Conservation (phyloP, 805 yeast species). For the Torulaspora delbrueckii region DNA sequence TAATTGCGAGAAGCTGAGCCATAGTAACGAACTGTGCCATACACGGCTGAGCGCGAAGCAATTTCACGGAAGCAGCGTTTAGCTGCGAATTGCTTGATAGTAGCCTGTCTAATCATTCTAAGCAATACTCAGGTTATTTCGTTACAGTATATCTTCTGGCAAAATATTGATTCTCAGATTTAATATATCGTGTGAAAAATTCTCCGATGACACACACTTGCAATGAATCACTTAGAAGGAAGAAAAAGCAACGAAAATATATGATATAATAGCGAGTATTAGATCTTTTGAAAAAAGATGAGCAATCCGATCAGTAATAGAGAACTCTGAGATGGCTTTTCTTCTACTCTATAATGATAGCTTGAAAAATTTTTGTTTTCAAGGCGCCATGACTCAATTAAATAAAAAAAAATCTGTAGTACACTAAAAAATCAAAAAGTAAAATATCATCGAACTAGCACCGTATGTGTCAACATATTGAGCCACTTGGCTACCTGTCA, state of each 20-base stretch:
- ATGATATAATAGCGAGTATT: no score
- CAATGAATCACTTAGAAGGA: not conserved
- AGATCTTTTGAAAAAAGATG: not conserved
- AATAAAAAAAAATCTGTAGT: not conserved
- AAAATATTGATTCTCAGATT: not conserved
- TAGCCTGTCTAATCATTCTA: slow-evolving; percentile 24
- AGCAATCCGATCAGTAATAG: not conserved
- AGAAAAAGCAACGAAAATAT: not conserved
- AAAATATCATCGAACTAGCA: not conserved
- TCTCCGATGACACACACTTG: not conserved
- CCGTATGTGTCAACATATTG: no score
- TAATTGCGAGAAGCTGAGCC: slow-evolving; percentile 11
- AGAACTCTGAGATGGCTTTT: not conserved
- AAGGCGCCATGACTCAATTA: slow-evolving; percentile 7
- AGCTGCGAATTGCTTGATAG: slow-evolving; percentile 16
- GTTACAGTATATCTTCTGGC: not conserved
- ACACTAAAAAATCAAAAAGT: no score
- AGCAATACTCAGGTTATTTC: not conserved
- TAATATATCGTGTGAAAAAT: slow-evolving; percentile 1
- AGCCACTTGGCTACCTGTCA: no score
- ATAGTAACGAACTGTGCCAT: slow-evolving; percentile 8
- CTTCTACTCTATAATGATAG: not conserved
- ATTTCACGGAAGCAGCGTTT: slow-evolving; percentile 15
- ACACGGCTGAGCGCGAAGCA: slow-evolving; percentile 5
- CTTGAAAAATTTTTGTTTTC: slow-evolving; percentile 2